Evolutionary conservation across 352 stramenopile species (phyloP), one percentile per base, ranked within the genome.

Genomic region (Globisporangium perplexum): DNA sequence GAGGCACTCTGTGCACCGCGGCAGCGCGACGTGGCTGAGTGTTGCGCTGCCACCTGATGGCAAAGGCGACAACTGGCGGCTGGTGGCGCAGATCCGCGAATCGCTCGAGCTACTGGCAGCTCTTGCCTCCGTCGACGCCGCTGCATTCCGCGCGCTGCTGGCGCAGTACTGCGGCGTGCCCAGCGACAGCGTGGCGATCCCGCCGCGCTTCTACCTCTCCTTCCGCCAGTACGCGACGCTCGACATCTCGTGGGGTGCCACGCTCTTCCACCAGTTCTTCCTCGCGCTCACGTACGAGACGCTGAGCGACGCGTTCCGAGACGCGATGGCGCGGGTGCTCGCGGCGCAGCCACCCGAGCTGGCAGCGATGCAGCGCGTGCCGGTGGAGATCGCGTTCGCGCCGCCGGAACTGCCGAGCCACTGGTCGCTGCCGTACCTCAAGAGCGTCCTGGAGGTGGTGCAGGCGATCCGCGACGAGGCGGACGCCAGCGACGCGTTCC

Each of bases 61-160:
- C 24, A 38, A 22, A 22, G 24, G 15, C 7, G 24, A 17, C 22
- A 50, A 50, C 24, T 38, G 30, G 45, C 30, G 11, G 18, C 60
- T 61, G 39, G 10, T 30, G 48, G 65, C 18, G 6, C 18, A 45
- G 4, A 18, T 45, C 7, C 39, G 39, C 18, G 39, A 45, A 48
- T 54, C 65, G 44, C 59, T 73, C 22, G 56, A 58, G 43, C 47
- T 74, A 50, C 53, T 74, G 17, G 50, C 54, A 11, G 15, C 66
- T 42, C 60, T 62, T 15, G 56, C 56, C 8, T 31, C 30, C 24
- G 28, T 57, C 7, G 56, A 62, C 49, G 36, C 24, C 30, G 18
- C 31, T 1, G 49, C 56, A 7, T 53, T 56, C 42, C 18, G 36
- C 10, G 31, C 10, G 49, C 49, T 62, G 31, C 49, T 62, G 7